These are phyloP conservation scores for Gliomastix tumulicola DNA, from an alignment of 2,329 filamentous ascomycete genomes.

Conservation along the genomic window DNA sequence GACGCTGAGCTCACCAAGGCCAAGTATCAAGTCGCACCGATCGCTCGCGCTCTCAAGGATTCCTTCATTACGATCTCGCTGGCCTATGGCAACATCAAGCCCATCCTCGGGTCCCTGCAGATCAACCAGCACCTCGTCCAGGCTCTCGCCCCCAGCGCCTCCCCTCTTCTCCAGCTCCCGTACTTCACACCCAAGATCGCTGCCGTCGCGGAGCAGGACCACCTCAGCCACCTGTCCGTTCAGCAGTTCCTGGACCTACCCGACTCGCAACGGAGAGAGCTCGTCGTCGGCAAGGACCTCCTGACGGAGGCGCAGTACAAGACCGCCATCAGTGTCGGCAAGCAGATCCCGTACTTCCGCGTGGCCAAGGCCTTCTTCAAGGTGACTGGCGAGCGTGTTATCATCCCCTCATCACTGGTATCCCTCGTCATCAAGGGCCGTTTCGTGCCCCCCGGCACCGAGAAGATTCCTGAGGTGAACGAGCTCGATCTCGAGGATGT, in stretches of 20 bases:
- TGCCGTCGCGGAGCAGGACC: slow-evolving; percentile 64
- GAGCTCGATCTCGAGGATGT: slow-evolving; percentile 80
- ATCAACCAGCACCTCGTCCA: slow-evolving; percentile 85
- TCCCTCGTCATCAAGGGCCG: slow-evolving; percentile 93
- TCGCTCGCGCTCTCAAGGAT: slow-evolving; percentile 78
- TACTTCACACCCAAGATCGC: slow-evolving; percentile 67
- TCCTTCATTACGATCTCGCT: slow-evolving; percentile 82
- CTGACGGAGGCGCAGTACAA: slow-evolving; percentile 72
- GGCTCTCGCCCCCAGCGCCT: slow-evolving; percentile 74
- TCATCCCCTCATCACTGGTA: slow-evolving; percentile 87
- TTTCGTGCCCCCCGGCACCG: slow-evolving; percentile 80
- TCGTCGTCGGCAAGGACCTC: slow-evolving; percentile 64
- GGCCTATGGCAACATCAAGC: slow-evolving; percentile 76
- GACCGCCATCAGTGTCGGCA: slow-evolving; percentile 67
- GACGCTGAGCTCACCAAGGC: slow-evolving; percentile 71
- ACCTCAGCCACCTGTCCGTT: slow-evolving; percentile 68
- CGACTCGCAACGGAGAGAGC: slow-evolving; percentile 63
- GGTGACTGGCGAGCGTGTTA: slow-evolving; percentile 82
- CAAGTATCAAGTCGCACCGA: slow-evolving; percentile 84
- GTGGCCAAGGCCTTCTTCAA: slow-evolving; percentile 97
- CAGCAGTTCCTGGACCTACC: slow-evolving; percentile 86
- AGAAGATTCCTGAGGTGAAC: slow-evolving; percentile 66
- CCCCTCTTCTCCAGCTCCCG: slow-evolving; percentile 86
- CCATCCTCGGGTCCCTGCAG: slow-evolving; percentile 75
- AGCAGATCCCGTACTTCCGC: slow-evolving; percentile 75